phyloP scores from a whole-genome alignment of 2,329 filamentous ascomycete species.

The Davidsoniella australis region DNA sequence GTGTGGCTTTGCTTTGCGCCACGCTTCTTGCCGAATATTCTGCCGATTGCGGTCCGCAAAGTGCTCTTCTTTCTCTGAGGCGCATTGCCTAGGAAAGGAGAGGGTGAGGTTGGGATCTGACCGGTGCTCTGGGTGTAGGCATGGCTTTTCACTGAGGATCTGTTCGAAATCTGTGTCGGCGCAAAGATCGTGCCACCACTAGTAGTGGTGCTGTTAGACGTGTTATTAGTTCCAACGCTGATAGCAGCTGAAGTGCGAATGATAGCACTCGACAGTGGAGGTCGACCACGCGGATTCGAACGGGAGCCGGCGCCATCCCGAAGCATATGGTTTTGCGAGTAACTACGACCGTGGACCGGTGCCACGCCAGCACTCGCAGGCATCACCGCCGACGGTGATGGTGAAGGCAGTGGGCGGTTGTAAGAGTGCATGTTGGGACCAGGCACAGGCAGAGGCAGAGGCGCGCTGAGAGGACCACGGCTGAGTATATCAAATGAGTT shows the following conservation, averaged over 20 bases:
- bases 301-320: neutral
- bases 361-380: neutral
- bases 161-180: too few relatives aligned
- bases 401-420: neutral
- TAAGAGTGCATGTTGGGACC: neutral
- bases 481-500: neutral
- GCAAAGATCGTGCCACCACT: neutral
- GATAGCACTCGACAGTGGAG: slow-evolving; percentile 6
- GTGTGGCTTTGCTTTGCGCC: slow-evolving; percentile 18
- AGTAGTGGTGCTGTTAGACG: neutral
- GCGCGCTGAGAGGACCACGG: neutral
- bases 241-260: slow-evolving; percentile 8
- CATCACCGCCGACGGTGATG: slow-evolving; percentile 2
- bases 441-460: slow-evolving; percentile 5
- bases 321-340: slow-evolving; percentile 5
- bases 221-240: slow-evolving; percentile 5
- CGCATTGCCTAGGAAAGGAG: slow-evolving; percentile 9
- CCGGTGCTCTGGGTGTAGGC: neutral
- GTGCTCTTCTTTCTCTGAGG: slow-evolving; percentile 41
- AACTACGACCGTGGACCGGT: slow-evolving; percentile 5
- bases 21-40: slow-evolving; percentile 42
- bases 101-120: neutral
- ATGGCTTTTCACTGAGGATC: neutral
- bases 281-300: neutral
- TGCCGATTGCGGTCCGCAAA: slow-evolving; percentile 36